These are phyloP conservation scores for Volvariella volvacea DNA, from an alignment of 1,284 basidiomycete species.

Conservation along the genomic window DNA sequence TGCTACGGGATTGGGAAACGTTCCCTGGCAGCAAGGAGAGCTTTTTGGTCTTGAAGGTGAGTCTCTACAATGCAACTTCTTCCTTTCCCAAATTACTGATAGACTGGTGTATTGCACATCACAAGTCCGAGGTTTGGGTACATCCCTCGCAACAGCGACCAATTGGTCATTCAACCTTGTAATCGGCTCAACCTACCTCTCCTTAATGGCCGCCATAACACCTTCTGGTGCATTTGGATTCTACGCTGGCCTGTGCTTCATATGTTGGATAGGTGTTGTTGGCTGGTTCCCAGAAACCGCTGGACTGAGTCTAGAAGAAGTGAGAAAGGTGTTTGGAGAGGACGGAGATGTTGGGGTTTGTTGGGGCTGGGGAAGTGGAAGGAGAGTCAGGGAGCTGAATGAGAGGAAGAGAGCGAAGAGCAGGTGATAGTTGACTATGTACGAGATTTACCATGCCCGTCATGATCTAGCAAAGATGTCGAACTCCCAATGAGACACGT, in stretches of 20 bases:
- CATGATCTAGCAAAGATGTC: too few species aligned
- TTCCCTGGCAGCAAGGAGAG: conserved; percentile 87
- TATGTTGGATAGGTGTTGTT: conserved; percentile 66
- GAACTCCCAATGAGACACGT: too few species aligned
- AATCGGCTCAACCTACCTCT: conserved; percentile 75
- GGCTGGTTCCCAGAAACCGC: conserved; percentile 75
- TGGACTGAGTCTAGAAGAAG: conserved; percentile 73
- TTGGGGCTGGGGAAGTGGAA: conserved; percentile 54
- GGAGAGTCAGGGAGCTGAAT: conserved; percentile 36
- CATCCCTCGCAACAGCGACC: conserved; percentile 71
- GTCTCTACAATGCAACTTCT: conserved; percentile 9
- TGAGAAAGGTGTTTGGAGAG: conserved; percentile 44
- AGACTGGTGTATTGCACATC: conserved; percentile 2
- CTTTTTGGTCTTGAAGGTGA: conserved; percentile 69
- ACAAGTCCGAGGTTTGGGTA: conserved; percentile 73
- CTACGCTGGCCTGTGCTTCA: conserved; percentile 69
- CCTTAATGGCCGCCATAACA: conserved; percentile 70
- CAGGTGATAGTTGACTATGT: conserved; percentile 6
- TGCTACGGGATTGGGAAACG: conserved; percentile 70
- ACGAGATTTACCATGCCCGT: too few species aligned
- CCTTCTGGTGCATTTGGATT: conserved; percentile 78
- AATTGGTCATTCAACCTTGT: conserved; percentile 81
- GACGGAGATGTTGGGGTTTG: conserved; percentile 26
- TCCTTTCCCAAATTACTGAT: neutral
- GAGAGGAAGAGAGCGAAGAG: conserved; percentile 20